Conservation (phyloP, 257 asterid species). For the Catharanthus roseus region DNA sequence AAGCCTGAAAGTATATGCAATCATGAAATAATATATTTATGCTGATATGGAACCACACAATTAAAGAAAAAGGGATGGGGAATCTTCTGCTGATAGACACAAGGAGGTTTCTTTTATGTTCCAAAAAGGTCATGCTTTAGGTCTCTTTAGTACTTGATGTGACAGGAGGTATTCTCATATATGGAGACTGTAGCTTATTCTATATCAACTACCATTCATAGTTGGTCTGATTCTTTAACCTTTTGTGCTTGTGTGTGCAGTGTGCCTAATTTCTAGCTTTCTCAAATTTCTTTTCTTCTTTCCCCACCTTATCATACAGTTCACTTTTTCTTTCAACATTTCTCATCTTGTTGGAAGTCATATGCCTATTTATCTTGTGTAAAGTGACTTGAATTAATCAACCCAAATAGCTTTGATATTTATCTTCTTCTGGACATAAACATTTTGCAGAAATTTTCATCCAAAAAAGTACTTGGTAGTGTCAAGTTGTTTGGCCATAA, state of each 20-base stretch:
- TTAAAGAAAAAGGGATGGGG: neutral
- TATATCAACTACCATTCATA: neutral
- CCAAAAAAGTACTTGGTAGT: neutral
- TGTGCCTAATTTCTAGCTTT: too few species aligned
- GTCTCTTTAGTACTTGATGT: neutral
- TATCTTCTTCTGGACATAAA: neutral
- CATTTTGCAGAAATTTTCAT: neutral
- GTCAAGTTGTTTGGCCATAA: neutral
- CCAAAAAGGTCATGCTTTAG: neutral
- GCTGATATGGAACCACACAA: neutral
- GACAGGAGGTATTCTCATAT: neutral
- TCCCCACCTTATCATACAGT: neutral
- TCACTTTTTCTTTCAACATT: neutral
- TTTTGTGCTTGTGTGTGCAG: neutral
- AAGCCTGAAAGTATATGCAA: neutral
- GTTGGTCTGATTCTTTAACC: neutral
- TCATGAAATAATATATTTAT: neutral
- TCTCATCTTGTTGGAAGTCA: neutral
- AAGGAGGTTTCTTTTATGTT: too few species aligned
- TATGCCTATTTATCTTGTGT: neutral
- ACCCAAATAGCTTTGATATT: neutral
- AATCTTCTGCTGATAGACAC: neutral
- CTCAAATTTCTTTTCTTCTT: neutral
- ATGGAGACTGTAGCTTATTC: neutral
- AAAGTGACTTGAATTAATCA: neutral